These are phyloP conservation scores for Penicillium soppii DNA, from an alignment of 495 filamentous ascomycete genomes.

Conservation along the genomic window DNA sequence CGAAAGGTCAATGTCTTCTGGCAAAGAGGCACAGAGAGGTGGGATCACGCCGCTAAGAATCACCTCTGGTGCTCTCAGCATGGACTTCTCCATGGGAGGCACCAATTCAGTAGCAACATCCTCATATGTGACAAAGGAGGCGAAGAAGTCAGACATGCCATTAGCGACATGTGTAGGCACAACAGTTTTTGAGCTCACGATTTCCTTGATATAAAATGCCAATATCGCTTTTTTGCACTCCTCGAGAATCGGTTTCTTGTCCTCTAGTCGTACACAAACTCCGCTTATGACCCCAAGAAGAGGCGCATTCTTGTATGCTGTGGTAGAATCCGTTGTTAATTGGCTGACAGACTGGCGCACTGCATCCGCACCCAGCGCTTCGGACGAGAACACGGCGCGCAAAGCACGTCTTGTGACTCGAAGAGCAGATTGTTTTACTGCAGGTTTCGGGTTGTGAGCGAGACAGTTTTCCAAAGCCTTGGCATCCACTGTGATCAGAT, in stretches of 20 bases:
- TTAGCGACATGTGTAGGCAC: slow-evolving; percentile 70
- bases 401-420: slow-evolving; percentile 72
- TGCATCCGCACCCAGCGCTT: slow-evolving; percentile 54
- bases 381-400: slow-evolving; percentile 61
- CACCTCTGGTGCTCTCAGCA: slow-evolving; percentile 87
- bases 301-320: slow-evolving; percentile 66
- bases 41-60: slow-evolving; percentile 74
- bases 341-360: slow-evolving; percentile 62
- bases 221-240: slow-evolving; percentile 68
- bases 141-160: slow-evolving; percentile 81
- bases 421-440: slow-evolving; percentile 64
- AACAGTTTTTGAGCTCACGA: slow-evolving; percentile 72
- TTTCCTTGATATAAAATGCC: slow-evolving; percentile 78
- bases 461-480: slow-evolving; percentile 75
- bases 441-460: slow-evolving; percentile 55
- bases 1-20: slow-evolving; percentile 72
- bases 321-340: slow-evolving; percentile 61
- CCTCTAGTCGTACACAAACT: slow-evolving; percentile 69
- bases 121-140: slow-evolving; percentile 66
- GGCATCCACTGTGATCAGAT: slow-evolving; percentile 61
- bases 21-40: slow-evolving; percentile 65
- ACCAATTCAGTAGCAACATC: slow-evolving; percentile 75
- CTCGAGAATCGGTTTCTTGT: slow-evolving; percentile 56
- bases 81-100: slow-evolving; percentile 81
- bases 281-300: slow-evolving; percentile 83